Conservation (phyloP, 257 asterid genomes). For the Solanum bukasovii region DNA sequence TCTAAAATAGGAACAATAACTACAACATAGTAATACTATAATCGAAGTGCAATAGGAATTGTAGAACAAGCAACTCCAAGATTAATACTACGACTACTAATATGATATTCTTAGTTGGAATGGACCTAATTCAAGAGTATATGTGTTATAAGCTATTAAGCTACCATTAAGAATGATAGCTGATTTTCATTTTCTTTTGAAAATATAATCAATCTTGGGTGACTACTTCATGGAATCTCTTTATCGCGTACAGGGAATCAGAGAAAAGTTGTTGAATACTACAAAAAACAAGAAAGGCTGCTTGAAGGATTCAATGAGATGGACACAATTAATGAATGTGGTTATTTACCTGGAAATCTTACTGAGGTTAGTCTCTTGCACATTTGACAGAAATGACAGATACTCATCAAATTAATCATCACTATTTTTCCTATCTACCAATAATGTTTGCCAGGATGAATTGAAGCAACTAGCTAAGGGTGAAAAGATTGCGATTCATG, state of each 20-base stretch:
- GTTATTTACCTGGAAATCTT: slow-evolving; percentile 43
- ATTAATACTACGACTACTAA: no score
- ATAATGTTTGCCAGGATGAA: slow-evolving; percentile 43
- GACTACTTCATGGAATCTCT: neutral
- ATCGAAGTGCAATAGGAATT: neutral
- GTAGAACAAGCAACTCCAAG: neutral
- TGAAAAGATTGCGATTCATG: slow-evolving; percentile 59
- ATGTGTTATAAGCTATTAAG: no score
- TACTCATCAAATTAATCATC: neutral
- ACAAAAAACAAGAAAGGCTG: slow-evolving; percentile 71
- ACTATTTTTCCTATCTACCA: neutral
- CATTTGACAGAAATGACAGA: neutral
- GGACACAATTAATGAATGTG: slow-evolving; percentile 64
- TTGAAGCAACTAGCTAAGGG: slow-evolving; percentile 60
- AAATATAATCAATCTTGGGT: neutral
- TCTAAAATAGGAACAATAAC: no score
- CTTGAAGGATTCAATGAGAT: slow-evolving; percentile 78
- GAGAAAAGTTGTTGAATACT: slow-evolving; percentile 63
- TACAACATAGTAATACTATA: no score
- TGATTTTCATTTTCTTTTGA: no score
- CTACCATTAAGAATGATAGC: no score
- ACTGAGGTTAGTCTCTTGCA: slow-evolving; percentile 40
- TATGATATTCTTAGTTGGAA: no score
- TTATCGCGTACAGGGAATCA: slow-evolving; percentile 34
- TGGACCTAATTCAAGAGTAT: no score